Conservation (phyloP, 2,329 filamentous ascomycete species). For the Seiridium unicorne region DNA sequence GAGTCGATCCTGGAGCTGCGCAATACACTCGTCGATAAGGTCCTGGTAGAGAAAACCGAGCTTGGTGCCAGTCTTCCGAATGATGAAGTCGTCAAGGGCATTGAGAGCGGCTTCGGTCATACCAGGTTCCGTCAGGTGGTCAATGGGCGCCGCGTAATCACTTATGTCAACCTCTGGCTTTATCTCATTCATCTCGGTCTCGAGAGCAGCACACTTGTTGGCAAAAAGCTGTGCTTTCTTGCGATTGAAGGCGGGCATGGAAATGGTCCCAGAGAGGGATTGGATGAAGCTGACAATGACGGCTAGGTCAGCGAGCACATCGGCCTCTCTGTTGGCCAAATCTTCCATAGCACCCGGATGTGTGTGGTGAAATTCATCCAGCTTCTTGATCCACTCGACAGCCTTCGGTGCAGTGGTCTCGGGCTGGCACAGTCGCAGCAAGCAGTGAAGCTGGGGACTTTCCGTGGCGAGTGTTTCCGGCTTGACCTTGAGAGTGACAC, state of each 20-base stretch:
- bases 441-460: slow-evolving; percentile 39
- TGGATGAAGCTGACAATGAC: slow-evolving; percentile 37
- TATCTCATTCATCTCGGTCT: slow-evolving; percentile 35
- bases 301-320: slow-evolving; percentile 34
- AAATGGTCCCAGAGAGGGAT: slow-evolving; percentile 30
- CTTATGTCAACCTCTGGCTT: slow-evolving; percentile 36
- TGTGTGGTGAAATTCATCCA: slow-evolving; percentile 33
- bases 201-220: slow-evolving; percentile 27
- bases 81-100: slow-evolving; percentile 34
- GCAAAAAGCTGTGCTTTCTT: slow-evolving; percentile 40
- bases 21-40: slow-evolving; percentile 35
- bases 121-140: slow-evolving; percentile 38
- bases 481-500: slow-evolving; percentile 38
- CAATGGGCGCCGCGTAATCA: slow-evolving; percentile 38
- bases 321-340: slow-evolving; percentile 30
- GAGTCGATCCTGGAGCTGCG: slow-evolving; percentile 25
- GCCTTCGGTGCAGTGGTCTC: slow-evolving; percentile 33
- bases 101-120: slow-evolving; percentile 34
- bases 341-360: slow-evolving; percentile 31
- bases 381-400: slow-evolving; percentile 37
- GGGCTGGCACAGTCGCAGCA: slow-evolving; percentile 42
- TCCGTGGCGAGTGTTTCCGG: slow-evolving; percentile 34
- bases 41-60: slow-evolving; percentile 43
- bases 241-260: slow-evolving; percentile 34
- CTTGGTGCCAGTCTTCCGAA: slow-evolving; percentile 35